Evolutionary conservation across 805 yeast genomes (phyloP), one percentile per base, ranked within the genome.

Genomic region (Pichia membranifaciens): DNA sequence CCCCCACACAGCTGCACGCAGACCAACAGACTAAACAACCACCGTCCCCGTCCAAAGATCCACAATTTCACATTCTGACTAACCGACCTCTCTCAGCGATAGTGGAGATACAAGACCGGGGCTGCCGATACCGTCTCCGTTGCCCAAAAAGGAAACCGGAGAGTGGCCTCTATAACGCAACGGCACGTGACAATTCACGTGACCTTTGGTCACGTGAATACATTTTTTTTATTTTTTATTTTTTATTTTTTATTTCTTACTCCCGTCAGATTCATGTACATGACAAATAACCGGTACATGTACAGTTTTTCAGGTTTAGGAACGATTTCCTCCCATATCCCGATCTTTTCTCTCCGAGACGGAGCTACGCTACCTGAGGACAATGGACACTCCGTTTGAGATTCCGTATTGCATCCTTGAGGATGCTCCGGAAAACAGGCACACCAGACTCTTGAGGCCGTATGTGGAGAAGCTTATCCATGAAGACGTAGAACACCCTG

Each of bases 331-430:
- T n/a, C n/a, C n/a, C n/a, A n/a, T n/a, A n/a, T n/a, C n/a, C n/a
- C n/a, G n/a, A n/a, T n/a, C n/a, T n/a, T n/a, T n/a, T n/a, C n/a
- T n/a, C n/a, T n/a, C n/a, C n/a, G n/a, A n/a, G n/a, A n/a, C n/a
- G n/a, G n/a, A n/a, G n/a, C n/a, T n/a, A n/a, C n/a, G n/a, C n/a
- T n/a, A n/a, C n/a, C n/a, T n/a, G 22, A n/a, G 25, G 31, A 1
- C n/a, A 13, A 48, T 48, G 49, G 18, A 41, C 3, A 33, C 39
- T 4, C 49, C 48, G 3, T 48, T 45, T 36, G 51, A 48, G 22
- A 22, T 33, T 3, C 43, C 52, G 2, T 29, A 23, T 28, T 23
- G 38, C 0, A 21, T 37, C 5, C 6, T 45, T 9, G 44, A 49
- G 6, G 38, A 42, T 33, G 38, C 23, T 1, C 38, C 44, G 2